These are phyloP conservation scores for Macrolepiota albuminosa DNA, from an alignment of 768 basidiomycete genomes.

Conservation along the genomic window DNA sequence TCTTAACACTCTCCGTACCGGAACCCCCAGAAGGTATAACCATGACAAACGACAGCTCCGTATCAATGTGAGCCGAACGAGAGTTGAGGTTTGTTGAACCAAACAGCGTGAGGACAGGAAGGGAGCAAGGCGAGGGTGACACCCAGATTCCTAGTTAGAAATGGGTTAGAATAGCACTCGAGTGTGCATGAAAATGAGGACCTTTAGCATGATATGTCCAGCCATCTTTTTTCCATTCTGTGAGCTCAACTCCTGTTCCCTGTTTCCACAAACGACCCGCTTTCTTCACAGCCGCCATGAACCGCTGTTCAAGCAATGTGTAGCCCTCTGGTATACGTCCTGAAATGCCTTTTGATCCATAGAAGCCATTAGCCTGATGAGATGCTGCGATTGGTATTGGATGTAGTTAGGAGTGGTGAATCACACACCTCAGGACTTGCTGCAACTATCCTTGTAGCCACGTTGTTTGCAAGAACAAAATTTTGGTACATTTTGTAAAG, in stretches of 20 bases:
- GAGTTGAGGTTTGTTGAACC: conserved; percentile 95
- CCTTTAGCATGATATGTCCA: conserved; percentile 99
- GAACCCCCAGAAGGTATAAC: conserved; percentile 39
- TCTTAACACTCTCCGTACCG: conserved; percentile 29
- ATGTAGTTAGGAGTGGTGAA: background rate
- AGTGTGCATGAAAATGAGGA: conserved; percentile 24
- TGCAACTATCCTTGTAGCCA: conserved; percentile 70
- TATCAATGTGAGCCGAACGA: conserved; percentile 85
- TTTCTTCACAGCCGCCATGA: conserved; percentile 60
- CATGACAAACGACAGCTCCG: conserved; percentile 87
- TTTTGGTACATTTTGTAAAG: conserved; percentile 78
- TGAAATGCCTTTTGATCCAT: conserved; percentile 83
- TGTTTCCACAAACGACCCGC: conserved; percentile 39
- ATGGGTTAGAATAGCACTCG: background rate
- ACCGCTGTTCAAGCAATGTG: conserved; percentile 79
- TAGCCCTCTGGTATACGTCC: conserved; percentile 95
- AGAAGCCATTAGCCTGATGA: conserved; percentile 91
- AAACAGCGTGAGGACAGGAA: conserved; percentile 76
- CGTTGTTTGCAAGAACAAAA: conserved; percentile 52
- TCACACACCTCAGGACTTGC: conserved; percentile 79
- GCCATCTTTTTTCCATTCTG: conserved; percentile 81
- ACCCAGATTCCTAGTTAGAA: conserved; percentile 72
- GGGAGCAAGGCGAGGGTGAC: conserved; percentile 46
- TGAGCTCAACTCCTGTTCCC: conserved; percentile 57
- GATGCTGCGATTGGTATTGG: background rate